A percentile compares a stretch with the other conserved stretches of the same genome.
Conservation (phyloP, 139 green algal species). For the Closterium sp. region DNA sequence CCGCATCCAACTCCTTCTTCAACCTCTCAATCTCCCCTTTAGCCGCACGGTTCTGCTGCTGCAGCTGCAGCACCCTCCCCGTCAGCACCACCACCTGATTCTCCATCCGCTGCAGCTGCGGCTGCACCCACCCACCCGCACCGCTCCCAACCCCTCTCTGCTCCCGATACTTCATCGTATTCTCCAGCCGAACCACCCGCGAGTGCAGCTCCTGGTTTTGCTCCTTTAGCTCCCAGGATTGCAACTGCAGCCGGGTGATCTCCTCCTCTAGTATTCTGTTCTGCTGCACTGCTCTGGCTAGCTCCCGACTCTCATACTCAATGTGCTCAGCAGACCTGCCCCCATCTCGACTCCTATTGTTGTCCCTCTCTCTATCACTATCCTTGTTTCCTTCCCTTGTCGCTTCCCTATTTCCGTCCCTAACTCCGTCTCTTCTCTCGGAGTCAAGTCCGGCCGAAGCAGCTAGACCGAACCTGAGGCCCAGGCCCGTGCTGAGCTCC, state of each 20-base stretch:
- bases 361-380: neutral
- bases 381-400: neutral
- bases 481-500: neutral
- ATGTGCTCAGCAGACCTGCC: neutral
- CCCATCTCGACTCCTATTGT: neutral
- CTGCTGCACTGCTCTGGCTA: neutral
- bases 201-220: neutral
- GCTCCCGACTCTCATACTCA: neutral
- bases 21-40: neutral
- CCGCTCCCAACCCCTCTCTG: neutral
- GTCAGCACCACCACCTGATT: slow-evolving; percentile 11
- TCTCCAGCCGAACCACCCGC: neutral
- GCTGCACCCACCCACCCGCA: neutral
- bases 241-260: neutral
- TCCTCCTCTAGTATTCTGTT: neutral
- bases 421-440: neutral
- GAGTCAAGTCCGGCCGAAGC: neutral
- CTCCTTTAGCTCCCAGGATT: neutral
- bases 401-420: neutral
- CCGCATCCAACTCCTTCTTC: neutral
- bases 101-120: neutral
- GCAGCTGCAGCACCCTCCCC: neutral
- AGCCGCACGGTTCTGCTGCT: neutral
- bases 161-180: too few species aligned
- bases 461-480: neutral